Conservation (phyloP, 208 protist genomes). For the Crithidia bombi region DNA sequence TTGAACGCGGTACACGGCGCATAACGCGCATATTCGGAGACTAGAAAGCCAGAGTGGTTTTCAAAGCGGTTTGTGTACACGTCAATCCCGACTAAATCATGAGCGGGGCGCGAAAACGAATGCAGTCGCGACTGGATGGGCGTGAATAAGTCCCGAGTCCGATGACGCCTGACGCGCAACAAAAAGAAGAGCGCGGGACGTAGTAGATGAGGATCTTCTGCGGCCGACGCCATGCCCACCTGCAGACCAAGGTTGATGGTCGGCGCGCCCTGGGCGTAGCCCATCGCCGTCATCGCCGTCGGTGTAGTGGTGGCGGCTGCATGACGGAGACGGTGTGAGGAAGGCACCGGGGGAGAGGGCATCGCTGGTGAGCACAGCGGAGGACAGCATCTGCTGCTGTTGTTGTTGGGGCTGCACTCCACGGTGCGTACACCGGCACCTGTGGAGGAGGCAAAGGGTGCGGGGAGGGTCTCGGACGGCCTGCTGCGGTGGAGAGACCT, state of each 20-base stretch:
- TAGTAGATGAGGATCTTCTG: constrained; percentile 18
- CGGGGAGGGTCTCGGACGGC: too few species aligned
- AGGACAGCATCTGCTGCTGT: not conserved
- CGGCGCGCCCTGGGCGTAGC: constrained; percentile 3
- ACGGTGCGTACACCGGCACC: constrained; percentile 14
- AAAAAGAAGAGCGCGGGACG: constrained; percentile 3
- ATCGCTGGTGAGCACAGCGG: not conserved
- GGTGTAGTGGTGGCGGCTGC: not conserved
- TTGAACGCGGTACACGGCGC: constrained; percentile 19
- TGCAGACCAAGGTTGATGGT: constrained; percentile 13
- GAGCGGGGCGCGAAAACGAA: constrained; percentile 5
- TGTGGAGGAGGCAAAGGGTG: too few species aligned
- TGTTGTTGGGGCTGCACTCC: constrained; percentile 7
- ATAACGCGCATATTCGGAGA: not conserved
- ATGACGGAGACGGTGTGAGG: not conserved
- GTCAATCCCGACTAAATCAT: not conserved
- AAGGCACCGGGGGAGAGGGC: not conserved
- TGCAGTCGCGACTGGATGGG: not conserved
- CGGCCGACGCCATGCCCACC: constrained; percentile 1
- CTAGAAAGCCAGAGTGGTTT: not conserved
- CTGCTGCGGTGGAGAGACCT: not conserved
- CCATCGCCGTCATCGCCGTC: constrained; percentile 1
- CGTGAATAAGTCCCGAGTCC: constrained; percentile 2
- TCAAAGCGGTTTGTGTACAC: not conserved
- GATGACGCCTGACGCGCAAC: not conserved